Conservation (phyloP, 345 rosid species). For the Gossypium ekmanianum region DNA sequence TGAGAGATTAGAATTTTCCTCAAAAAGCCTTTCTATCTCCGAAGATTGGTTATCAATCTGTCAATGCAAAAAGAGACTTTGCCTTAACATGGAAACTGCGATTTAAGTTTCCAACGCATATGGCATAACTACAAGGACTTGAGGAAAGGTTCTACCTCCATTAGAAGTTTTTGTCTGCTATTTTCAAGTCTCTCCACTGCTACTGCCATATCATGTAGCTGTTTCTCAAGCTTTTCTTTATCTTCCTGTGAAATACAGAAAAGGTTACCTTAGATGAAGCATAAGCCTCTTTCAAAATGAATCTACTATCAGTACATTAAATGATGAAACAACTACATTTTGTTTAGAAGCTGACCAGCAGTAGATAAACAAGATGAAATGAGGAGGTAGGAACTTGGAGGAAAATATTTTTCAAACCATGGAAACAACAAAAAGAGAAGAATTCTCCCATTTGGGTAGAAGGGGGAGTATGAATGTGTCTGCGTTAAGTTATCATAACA, state of each 20-base stretch:
- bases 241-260: constrained; percentile 50
- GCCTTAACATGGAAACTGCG: constrained; percentile 10
- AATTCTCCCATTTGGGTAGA: neutral
- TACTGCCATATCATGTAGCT: constrained; percentile 93
- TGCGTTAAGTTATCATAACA: neutral
- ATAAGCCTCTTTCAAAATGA: neutral
- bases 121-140: constrained; percentile 10
- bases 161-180: constrained; percentile 92
- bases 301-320: neutral
- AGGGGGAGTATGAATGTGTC: neutral
- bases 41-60: constrained; percentile 97
- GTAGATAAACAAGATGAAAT: constrained; percentile 4
- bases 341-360: neutral
- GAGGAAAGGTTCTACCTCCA: constrained; percentile 54
- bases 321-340: constrained; percentile 1
- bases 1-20: constrained; percentile 71
- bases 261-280: neutral
- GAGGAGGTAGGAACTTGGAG: neutral
- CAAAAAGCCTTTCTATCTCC: constrained; percentile 91
- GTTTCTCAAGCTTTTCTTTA: constrained; percentile 78
- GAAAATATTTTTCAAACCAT: neutral
- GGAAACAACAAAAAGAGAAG: neutral
- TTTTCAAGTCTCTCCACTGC: constrained; percentile 87
- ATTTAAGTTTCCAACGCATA: constrained; percentile 9
- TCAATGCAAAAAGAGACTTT: constrained; percentile 15